These are phyloP conservation scores for Licmophora abbreviata DNA, from an alignment of 108 stramenopile species.

Conservation along the genomic window DNA sequence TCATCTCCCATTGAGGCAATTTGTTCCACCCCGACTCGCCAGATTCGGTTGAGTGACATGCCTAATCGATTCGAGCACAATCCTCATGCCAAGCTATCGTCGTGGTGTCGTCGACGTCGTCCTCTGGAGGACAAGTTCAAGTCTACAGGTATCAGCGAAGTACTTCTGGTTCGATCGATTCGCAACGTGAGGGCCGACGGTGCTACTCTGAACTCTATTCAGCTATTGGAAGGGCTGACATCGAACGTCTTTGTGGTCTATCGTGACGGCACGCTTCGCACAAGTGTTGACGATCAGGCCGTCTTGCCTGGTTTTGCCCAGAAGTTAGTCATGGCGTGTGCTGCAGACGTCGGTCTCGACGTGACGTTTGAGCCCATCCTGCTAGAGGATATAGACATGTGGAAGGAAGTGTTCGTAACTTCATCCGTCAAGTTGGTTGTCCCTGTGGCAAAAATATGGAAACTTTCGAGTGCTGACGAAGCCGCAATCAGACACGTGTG, in stretches of 20 bases:
- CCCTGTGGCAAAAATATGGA: conserved; percentile 30
- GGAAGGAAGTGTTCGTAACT: conserved; percentile 73
- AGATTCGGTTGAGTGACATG: no score
- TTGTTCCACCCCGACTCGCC: no score
- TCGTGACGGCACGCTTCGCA: conserved; percentile 45
- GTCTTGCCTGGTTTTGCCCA: conserved; percentile 68
- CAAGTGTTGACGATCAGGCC: conserved; percentile 17
- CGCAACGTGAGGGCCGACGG: conserved; percentile 10
- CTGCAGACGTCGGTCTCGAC: conserved; percentile 14
- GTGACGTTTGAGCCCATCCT: conserved; percentile 31
- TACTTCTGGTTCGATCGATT: conserved; percentile 20
- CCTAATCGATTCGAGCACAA: conserved; percentile 31
- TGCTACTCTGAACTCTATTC: no score
- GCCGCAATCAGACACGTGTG: no score
- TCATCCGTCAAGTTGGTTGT: conserved; percentile 53
- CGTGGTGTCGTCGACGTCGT: conserved; percentile 60
- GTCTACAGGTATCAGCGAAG: conserved; percentile 28
- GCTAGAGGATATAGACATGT: conserved; percentile 33
- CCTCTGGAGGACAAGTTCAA: conserved; percentile 58
- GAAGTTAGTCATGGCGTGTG: conserved; percentile 34
- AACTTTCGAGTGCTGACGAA: neutral
- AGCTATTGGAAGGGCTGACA: conserved; percentile 71
- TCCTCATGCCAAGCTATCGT: conserved; percentile 58
- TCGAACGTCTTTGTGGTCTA: conserved; percentile 72
- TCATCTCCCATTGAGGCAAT: no score